These are phyloP conservation scores for Saccharomycopsis amapae DNA, from an alignment of 805 yeast species.

Conservation along the genomic window DNA sequence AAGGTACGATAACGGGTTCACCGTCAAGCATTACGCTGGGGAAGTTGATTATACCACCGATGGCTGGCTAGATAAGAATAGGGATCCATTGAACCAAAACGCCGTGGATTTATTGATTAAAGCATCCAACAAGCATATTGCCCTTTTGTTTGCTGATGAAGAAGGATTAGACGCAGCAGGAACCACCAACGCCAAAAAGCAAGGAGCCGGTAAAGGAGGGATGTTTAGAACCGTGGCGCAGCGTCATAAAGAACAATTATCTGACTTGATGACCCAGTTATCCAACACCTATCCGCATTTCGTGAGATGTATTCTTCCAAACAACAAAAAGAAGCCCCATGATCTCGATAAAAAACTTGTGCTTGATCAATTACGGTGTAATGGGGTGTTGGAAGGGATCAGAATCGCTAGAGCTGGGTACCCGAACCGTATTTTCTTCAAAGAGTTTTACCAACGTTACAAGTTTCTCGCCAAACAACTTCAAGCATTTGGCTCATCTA, in stretches of 20 bases:
- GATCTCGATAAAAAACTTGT: slow-evolving; percentile 70
- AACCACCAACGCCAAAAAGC: slow-evolving; percentile 24
- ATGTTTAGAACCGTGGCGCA: slow-evolving; percentile 75
- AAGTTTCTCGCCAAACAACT: slow-evolving; percentile 52
- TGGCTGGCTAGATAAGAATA: slow-evolving; percentile 91
- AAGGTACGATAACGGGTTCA: slow-evolving; percentile 68
- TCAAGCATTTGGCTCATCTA: slow-evolving; percentile 29
- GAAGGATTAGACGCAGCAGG: slow-evolving; percentile 24
- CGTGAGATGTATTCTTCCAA: slow-evolving; percentile 93
- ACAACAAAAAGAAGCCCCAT: slow-evolving; percentile 62
- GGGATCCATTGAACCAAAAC: slow-evolving; percentile 83
- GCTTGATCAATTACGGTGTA: slow-evolving; percentile 84
- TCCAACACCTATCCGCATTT: slow-evolving; percentile 88
- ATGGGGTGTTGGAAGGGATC: slow-evolving; percentile 97
- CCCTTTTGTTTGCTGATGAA: slow-evolving; percentile 43
- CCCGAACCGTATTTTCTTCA: slow-evolving; percentile 84
- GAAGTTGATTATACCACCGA: slow-evolving; percentile 88
- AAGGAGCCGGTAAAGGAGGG: slow-evolving; percentile 22
- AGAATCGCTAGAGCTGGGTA: slow-evolving; percentile 95
- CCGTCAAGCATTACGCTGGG: slow-evolving; percentile 91
- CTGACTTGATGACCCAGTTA: slow-evolving; percentile 62
- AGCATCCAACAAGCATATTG: slow-evolving; percentile 52
- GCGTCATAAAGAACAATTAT: slow-evolving; percentile 81
- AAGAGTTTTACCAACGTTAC: slow-evolving; percentile 72
- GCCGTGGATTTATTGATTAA: slow-evolving; percentile 51